A percentile compares a stretch with the other conserved stretches of the same genome.
phyloP scores from a whole-genome alignment of 805 yeast species.

The Saccharomycopsis guyanensis region DNA sequence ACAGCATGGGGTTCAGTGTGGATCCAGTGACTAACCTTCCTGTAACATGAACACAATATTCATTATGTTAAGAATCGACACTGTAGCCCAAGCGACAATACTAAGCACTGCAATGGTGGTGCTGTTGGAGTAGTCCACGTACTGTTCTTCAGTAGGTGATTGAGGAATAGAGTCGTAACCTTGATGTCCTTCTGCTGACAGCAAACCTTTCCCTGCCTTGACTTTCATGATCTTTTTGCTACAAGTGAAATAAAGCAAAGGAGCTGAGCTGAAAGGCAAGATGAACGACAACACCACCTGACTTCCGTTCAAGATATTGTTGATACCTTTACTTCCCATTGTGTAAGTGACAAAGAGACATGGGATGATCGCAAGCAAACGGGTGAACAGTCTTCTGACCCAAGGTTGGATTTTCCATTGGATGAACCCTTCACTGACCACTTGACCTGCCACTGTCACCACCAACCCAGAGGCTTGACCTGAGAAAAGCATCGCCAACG shows the following conservation, averaged over 20 bases:
- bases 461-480: slow-evolving; percentile 92
- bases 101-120: slow-evolving; percentile 45
- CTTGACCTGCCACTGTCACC: slow-evolving; percentile 89
- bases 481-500: slow-evolving; percentile 73
- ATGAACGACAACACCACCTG: slow-evolving; percentile 79
- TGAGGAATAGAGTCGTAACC: neutral
- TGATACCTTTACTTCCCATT: slow-evolving; percentile 67
- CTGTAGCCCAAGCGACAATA: slow-evolving; percentile 56
- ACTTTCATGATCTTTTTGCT: slow-evolving; percentile 61
- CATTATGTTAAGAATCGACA: slow-evolving; percentile 48
- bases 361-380: slow-evolving; percentile 74
- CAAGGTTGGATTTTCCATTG: slow-evolving; percentile 78
- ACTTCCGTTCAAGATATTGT: slow-evolving; percentile 66
- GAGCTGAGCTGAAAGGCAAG: slow-evolving; percentile 79
- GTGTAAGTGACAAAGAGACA: slow-evolving; percentile 65
- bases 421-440: slow-evolving; percentile 85
- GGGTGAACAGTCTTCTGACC: slow-evolving; percentile 68
- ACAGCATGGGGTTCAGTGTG: too few species aligned
- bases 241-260: slow-evolving; percentile 76
- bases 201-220: neutral
- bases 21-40: too few species aligned
- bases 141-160: slow-evolving; percentile 18
- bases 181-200: neutral
- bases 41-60: slow-evolving; percentile 13
- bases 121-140: slow-evolving; percentile 33